Evolutionary conservation across 208 protist genomes (phyloP).

Genomic region (Trypanosoma avium): DNA sequence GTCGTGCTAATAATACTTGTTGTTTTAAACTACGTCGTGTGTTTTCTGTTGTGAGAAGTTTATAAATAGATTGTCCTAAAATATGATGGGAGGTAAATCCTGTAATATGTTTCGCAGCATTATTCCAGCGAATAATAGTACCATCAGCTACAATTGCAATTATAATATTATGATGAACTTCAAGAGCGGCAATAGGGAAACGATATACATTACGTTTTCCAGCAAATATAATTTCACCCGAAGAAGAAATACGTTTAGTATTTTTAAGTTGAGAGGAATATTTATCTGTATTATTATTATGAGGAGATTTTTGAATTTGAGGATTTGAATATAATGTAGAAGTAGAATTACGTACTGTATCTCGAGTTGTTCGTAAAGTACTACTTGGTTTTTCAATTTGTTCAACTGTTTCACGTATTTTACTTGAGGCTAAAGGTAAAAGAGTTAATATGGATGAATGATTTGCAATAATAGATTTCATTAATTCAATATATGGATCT

Average conservation of each 20-base stretch:
- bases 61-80: slow-evolving; percentile 75
- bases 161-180: slow-evolving; percentile 47
- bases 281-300: too few relatives aligned
- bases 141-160: slow-evolving; percentile 80
- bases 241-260: slow-evolving; percentile 31
- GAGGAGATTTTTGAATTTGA: too few relatives aligned
- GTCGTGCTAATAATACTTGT: slow-evolving; percentile 37
- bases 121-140: slow-evolving; percentile 89
- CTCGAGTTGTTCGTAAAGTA: not conserved
- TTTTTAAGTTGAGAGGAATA: too few relatives aligned
- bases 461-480: slow-evolving; percentile 1
- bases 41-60: slow-evolving; percentile 50
- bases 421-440: not conserved
- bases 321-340: too few relatives aligned
- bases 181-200: slow-evolving; percentile 62
- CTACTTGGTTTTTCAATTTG: not conserved
- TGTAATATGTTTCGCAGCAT: slow-evolving; percentile 49
- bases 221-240: slow-evolving; percentile 81
- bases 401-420: not conserved
- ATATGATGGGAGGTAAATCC: slow-evolving; percentile 59
- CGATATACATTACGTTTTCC: slow-evolving; percentile 81
- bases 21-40: slow-evolving; percentile 43
- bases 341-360: too few relatives aligned
- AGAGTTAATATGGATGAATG: not conserved
- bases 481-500: not conserved